Evolutionary conservation across 176 grass and related monocot genomes (phyloP).

Genomic region (Oropetium thomaeum): DNA sequence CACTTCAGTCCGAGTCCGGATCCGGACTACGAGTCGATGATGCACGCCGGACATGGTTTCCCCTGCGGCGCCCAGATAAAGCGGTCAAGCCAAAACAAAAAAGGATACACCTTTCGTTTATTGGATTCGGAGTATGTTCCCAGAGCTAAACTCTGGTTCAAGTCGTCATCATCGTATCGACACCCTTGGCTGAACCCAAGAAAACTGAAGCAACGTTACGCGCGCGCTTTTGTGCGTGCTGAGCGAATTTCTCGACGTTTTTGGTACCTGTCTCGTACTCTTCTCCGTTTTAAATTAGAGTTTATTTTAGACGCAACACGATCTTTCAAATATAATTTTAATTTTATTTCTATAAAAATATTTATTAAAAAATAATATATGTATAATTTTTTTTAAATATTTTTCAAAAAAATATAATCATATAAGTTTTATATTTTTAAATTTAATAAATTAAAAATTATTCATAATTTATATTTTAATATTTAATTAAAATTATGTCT

Average conservation of each 20-base stretch:
- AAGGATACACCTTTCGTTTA: not conserved
- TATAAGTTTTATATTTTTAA: no score
- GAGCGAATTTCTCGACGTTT: not conserved
- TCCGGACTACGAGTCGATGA: not conserved
- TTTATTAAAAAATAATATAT: no score
- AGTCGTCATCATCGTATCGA: slow-evolving; percentile 3
- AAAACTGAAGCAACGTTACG: not conserved
- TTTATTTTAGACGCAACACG: no score
- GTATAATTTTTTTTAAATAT: no score
- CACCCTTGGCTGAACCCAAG: slow-evolving; percentile 25
- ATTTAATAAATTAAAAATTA: no score
- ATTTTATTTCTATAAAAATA: no score
- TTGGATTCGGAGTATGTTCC: not conserved
- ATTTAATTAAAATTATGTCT: no score
- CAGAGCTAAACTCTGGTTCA: slow-evolving; percentile 9
- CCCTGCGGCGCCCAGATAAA: not conserved
- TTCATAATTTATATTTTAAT: no score
- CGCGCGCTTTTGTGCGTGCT: not conserved
- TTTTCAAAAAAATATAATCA: no score
- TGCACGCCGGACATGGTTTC: not conserved
- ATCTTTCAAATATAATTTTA: no score
- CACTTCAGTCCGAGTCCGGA: not conserved
- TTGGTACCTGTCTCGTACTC: not conserved
- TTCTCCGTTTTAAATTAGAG: no score
- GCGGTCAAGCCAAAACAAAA: slow-evolving; percentile 22